Evolutionary conservation across 2,329 filamentous ascomycete genomes (phyloP).

Genomic region (Stachybotrys elegans): DNA sequence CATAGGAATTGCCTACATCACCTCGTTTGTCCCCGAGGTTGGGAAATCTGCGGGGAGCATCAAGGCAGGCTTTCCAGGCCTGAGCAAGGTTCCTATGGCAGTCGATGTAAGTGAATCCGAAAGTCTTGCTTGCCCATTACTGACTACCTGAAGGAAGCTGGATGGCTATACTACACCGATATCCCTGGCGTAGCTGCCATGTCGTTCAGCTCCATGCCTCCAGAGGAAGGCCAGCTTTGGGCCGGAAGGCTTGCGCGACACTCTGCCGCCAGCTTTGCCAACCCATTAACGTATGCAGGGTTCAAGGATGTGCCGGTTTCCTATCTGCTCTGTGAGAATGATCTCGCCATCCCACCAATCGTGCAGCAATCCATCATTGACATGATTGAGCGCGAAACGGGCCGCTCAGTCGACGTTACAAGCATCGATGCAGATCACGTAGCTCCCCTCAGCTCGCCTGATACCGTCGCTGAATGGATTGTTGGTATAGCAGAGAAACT

Average conservation of each 20-base stretch:
- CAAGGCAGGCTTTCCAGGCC: background rate
- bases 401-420: constrained; percentile 31
- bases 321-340: constrained; percentile 31
- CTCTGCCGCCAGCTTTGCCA: constrained; percentile 25
- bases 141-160: constrained; percentile 22
- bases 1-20: constrained; percentile 22
- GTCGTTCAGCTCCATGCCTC: constrained; percentile 20
- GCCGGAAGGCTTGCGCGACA: constrained; percentile 16
- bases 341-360: constrained; percentile 21
- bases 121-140: background rate
- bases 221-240: constrained; percentile 13
- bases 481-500: constrained; percentile 3
- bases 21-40: constrained; percentile 16
- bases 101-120: background rate
- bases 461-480: constrained; percentile 16
- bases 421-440: constrained; percentile 28
- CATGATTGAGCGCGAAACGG: constrained; percentile 27
- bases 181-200: constrained; percentile 7
- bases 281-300: constrained; percentile 29
- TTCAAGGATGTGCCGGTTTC: constrained; percentile 34
- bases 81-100: background rate
- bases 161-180: constrained; percentile 19
- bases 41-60: constrained; percentile 9
- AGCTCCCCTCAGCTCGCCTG: constrained; percentile 19
- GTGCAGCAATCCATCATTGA: constrained; percentile 27